Evolutionary conservation across 2,329 filamentous ascomycete genomes (phyloP).

Genomic region (Daldinia sp.): DNA sequence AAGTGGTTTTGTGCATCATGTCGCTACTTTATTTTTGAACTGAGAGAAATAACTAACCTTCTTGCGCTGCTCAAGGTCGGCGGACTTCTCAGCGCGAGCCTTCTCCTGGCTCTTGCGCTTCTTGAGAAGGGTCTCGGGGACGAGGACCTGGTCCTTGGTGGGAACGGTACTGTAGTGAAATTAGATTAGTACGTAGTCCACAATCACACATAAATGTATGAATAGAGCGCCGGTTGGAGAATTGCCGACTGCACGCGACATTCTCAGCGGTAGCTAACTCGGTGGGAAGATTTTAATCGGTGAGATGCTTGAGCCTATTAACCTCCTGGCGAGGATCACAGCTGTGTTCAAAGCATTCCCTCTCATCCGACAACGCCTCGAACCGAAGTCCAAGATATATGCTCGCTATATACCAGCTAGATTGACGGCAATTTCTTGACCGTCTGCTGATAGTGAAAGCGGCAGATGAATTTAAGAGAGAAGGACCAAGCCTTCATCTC

Average conservation of each 20-base stretch:
- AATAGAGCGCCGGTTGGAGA: constrained; percentile 86
- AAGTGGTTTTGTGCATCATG: constrained; percentile 88
- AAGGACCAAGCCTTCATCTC: constrained; percentile 77
- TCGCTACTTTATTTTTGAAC: constrained; percentile 51
- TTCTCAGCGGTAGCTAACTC: constrained; percentile 92
- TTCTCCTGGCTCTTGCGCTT: constrained; percentile 99
- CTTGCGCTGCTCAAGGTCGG: constrained; percentile 87
- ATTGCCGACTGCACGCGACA: constrained; percentile 90
- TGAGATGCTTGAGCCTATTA: constrained; percentile 63
- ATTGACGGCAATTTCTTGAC: constrained; percentile 47
- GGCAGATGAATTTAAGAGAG: constrained; percentile 82
- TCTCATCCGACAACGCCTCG: constrained; percentile 85
- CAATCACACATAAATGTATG: constrained; percentile 68
- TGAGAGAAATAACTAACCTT: constrained; percentile 73
- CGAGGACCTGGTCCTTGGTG: constrained; percentile 90
- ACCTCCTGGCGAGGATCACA: constrained; percentile 41
- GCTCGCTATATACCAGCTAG: constrained; percentile 58
- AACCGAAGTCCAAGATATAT: constrained; percentile 58
- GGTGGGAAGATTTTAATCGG: constrained; percentile 82
- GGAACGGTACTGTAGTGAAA: constrained; percentile 80
- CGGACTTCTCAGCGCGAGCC: constrained; percentile 88
- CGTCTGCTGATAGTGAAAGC: constrained; percentile 53
- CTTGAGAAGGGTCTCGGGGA: constrained; percentile 99
- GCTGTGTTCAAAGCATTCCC: constrained; percentile 47
- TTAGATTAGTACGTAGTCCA: constrained; percentile 86